These are phyloP conservation scores for Magnaporthales sp. DNA, from an alignment of 2,329 filamentous ascomycete genomes.

Conservation along the genomic window DNA sequence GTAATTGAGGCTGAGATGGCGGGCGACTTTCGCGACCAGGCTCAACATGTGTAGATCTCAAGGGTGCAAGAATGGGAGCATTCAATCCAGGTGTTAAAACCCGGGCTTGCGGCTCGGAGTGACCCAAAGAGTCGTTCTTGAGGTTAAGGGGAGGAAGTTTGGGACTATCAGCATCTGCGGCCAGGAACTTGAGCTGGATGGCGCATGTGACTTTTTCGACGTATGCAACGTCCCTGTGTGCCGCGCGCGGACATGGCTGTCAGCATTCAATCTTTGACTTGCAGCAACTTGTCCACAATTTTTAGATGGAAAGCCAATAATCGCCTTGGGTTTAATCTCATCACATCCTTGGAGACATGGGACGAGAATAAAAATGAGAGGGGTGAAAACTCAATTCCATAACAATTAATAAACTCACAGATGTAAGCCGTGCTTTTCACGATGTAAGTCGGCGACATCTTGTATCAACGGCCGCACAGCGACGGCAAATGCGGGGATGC, in stretches of 20 bases:
- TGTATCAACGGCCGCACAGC: background rate
- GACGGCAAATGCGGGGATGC: conserved; percentile 1
- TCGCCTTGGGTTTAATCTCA: background rate
- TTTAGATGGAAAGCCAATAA: background rate
- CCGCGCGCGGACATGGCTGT: background rate
- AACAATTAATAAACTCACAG: conserved; percentile 1
- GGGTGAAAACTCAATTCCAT: background rate
- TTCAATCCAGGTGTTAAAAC: background rate
- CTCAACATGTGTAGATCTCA: background rate
- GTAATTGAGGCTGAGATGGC: background rate
- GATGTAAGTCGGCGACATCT: conserved; percentile 1
- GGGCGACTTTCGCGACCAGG: background rate
- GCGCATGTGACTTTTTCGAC: conserved; percentile 1
- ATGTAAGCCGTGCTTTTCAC: background rate
- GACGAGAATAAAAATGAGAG: background rate
- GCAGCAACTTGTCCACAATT: background rate
- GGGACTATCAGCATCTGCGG: background rate
- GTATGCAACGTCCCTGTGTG: background rate
- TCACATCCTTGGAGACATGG: background rate
- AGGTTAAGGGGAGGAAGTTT: background rate
- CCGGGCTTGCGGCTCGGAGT: background rate
- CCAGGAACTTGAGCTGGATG: conserved; percentile 1
- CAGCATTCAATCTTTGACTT: background rate
- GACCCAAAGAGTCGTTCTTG: background rate
- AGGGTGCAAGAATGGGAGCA: background rate